Evolutionary conservation across 176 grass and related monocot genomes (phyloP).

Genomic region (Pharus latifolius): DNA sequence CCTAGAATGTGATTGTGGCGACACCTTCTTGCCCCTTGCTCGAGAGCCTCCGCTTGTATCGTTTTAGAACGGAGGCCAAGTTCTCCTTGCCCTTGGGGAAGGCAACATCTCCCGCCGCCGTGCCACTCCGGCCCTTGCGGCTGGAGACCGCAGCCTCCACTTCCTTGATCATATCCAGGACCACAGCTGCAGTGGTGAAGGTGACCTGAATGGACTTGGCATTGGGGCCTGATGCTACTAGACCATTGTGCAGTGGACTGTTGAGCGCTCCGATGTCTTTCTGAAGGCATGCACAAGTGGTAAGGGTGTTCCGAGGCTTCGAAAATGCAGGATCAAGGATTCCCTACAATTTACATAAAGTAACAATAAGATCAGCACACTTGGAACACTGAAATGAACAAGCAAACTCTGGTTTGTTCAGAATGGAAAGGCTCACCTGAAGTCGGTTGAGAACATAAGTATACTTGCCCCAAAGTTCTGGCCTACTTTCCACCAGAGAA

Average conservation of each 20-base stretch:
- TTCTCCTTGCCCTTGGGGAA: slow-evolving; percentile 99
- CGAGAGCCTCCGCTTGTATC: slow-evolving; percentile 78
- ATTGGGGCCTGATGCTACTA: background rate
- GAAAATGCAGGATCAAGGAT: slow-evolving; percentile 86
- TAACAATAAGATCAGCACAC: background rate
- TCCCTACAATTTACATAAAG: slow-evolving; percentile 45
- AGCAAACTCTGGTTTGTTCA: background rate
- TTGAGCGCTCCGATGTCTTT: slow-evolving; percentile 25
- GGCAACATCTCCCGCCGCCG: slow-evolving; percentile 83
- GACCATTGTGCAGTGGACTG: background rate
- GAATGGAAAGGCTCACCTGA: slow-evolving; percentile 47
- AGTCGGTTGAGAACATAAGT: slow-evolving; percentile 98
- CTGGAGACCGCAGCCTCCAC: slow-evolving; percentile 64
- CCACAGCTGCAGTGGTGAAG: slow-evolving; percentile 54
- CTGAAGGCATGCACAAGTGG: slow-evolving; percentile 46
- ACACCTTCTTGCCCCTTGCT: slow-evolving; percentile 41
- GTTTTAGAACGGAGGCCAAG: slow-evolving; percentile 92
- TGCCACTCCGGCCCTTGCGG: slow-evolving; percentile 87
- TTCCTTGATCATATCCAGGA: slow-evolving; percentile 82
- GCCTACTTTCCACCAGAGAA: slow-evolving; percentile 85
- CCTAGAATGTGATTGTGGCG: background rate
- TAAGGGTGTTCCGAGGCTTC: slow-evolving; percentile 42
- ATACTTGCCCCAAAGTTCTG: slow-evolving; percentile 98
- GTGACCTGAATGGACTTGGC: slow-evolving; percentile 20
- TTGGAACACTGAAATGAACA: background rate